phyloP scores from a whole-genome alignment of 2,329 filamentous ascomycete species.

The Epichloe sp. region DNA sequence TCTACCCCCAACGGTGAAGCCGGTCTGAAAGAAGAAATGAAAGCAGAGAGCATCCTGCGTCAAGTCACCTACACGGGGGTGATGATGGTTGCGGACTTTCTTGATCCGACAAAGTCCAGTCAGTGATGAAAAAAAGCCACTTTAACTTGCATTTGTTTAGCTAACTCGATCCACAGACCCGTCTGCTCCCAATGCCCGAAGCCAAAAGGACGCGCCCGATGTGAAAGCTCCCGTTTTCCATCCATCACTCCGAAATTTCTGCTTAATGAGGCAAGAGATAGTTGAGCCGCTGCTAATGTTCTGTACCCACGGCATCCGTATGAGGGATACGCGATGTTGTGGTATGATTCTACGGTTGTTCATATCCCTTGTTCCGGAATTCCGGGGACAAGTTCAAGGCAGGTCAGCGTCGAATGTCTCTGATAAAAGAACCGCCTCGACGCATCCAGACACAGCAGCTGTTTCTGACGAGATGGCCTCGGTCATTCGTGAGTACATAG shows the following conservation, averaged over 20 bases:
- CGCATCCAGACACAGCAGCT: constrained; percentile 26
- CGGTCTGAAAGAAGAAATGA: constrained; percentile 87
- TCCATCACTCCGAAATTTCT: constrained; percentile 64
- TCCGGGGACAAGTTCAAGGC: constrained; percentile 27
- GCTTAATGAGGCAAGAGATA: constrained; percentile 62
- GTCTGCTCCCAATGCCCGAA: neutral
- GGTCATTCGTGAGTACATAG: constrained; percentile 80
- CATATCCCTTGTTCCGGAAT: constrained; percentile 71
- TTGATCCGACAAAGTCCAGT: constrained; percentile 62
- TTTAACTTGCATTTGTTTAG: neutral
- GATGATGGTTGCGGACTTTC: constrained; percentile 77
- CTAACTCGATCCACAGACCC: constrained; percentile 3
- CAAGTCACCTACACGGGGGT: constrained; percentile 88
- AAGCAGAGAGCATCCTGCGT: constrained; percentile 85
- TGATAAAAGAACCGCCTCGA: constrained; percentile 14
- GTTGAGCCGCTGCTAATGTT: constrained; percentile 85
- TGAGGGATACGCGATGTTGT: constrained; percentile 82
- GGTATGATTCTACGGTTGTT: constrained; percentile 78
- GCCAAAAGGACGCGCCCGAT: neutral
- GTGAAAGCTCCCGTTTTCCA: constrained; percentile 18
- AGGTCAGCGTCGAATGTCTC: constrained; percentile 9
- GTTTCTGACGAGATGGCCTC: constrained; percentile 41
- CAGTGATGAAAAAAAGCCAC: constrained; percentile 17
- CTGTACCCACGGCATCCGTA: constrained; percentile 77
- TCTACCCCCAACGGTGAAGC: constrained; percentile 59